Conservation (phyloP, 2,329 filamentous ascomycete species). For the Phialophora tarda region DNA sequence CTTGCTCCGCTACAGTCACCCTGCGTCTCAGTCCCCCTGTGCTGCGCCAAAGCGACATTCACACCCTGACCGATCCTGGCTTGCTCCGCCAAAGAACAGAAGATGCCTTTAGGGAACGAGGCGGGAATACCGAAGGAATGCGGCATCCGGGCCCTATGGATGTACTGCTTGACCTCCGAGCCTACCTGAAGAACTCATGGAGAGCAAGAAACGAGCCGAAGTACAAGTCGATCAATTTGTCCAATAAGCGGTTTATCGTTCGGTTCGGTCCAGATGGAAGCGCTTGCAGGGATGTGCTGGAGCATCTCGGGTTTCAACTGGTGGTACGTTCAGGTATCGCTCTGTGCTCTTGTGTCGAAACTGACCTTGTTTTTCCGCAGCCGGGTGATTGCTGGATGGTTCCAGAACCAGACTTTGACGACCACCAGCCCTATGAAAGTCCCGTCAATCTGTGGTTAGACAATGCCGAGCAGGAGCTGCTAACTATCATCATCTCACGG, state of each 20-base stretch:
- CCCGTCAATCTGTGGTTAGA: slow-evolving; percentile 58
- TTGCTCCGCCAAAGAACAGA: slow-evolving; percentile 61
- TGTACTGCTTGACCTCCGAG: slow-evolving; percentile 62
- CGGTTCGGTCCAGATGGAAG: slow-evolving; percentile 64
- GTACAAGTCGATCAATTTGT: slow-evolving; percentile 58
- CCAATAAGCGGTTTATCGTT: slow-evolving; percentile 69
- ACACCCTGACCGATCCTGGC: slow-evolving; percentile 60
- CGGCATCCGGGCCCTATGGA: slow-evolving; percentile 59
- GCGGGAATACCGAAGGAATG: slow-evolving; percentile 51
- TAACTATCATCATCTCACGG: slow-evolving; percentile 56
- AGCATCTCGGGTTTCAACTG: slow-evolving; percentile 62
- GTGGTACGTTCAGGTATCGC: slow-evolving; percentile 46
- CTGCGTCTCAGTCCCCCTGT: slow-evolving; percentile 61
- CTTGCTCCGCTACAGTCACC: slow-evolving; percentile 60
- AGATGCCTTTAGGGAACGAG: slow-evolving; percentile 50
- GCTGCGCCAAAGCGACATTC: slow-evolving; percentile 55
- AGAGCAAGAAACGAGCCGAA: slow-evolving; percentile 48
- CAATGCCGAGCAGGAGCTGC: slow-evolving; percentile 64
- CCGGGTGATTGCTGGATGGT: slow-evolving; percentile 51
- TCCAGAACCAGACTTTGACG: slow-evolving; percentile 46
- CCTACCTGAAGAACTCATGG: slow-evolving; percentile 66
- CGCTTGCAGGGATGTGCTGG: slow-evolving; percentile 62
- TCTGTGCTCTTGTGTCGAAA: slow-evolving; percentile 5
- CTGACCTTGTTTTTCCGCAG: slow-evolving; percentile 22
- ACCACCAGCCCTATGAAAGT: slow-evolving; percentile 49